A percentile compares a stretch with the other conserved stretches of the same genome.
phyloP scores from a whole-genome alignment of 1,139 yeast species.

The Debaryomycetaceae sp. region DNA sequence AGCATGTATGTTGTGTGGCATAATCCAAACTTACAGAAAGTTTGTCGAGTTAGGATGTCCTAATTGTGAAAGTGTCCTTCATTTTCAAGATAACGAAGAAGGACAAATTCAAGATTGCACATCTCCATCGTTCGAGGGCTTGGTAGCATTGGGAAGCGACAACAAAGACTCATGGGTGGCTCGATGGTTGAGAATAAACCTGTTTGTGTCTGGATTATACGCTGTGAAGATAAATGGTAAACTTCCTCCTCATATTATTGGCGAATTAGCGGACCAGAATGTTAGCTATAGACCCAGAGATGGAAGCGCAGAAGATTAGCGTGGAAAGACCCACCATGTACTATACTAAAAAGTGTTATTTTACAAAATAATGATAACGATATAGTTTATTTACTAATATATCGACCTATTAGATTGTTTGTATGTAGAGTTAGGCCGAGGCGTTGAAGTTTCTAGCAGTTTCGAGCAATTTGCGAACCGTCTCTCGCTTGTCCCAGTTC shows the following conservation, averaged over 20 bases:
- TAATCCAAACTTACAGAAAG: conserved; percentile 71
- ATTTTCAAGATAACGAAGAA: conserved; percentile 77
- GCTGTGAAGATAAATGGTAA: conserved; percentile 94
- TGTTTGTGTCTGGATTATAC: conserved; percentile 84
- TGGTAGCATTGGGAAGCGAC: conserved; percentile 87
- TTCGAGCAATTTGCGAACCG: conserved; percentile 25
- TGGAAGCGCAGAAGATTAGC: conserved; percentile 85
- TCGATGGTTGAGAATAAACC: conserved; percentile 90
- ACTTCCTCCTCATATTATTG: conserved; percentile 80
- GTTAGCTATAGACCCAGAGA: conserved; percentile 92
- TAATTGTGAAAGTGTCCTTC: conserved; percentile 88
- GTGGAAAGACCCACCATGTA: neutral
- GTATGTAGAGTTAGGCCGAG: neutral
- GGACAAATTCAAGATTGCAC: conserved; percentile 87
- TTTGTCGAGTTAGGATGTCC: conserved; percentile 91
- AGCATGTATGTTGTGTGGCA: conserved; percentile 97
- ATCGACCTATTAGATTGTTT: neutral
- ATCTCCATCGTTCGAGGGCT: conserved; percentile 94
- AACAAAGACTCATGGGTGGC: conserved; percentile 91
- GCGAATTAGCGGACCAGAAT: conserved; percentile 67
- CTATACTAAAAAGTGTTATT: neutral
- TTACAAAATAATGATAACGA: neutral
- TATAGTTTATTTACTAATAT: conserved; percentile 1
- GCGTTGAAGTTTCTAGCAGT: conserved; percentile 12
- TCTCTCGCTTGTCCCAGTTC: conserved; percentile 59